Conservation (phyloP, 75 land plant species). For the Picea sitchensis region DNA sequence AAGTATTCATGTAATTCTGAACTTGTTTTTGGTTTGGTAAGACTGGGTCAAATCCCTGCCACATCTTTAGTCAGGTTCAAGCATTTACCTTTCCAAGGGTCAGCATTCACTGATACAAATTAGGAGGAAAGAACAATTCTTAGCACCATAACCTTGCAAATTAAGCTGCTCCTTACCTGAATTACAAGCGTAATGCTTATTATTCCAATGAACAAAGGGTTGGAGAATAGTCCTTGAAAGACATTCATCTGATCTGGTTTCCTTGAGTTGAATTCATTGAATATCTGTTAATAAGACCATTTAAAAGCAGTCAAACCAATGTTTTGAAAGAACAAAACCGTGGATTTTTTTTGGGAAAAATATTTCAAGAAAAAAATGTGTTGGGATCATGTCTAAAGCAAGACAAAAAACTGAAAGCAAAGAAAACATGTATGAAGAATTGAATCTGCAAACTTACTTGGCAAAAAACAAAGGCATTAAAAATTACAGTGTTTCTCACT, state of each 20-base stretch:
- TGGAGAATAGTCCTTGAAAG: slow-evolving; percentile 62
- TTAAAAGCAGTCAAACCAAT: not conserved
- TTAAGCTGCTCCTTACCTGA: slow-evolving; percentile 48
- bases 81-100: too few species aligned
- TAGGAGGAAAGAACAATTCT: not conserved
- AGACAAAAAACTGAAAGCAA: too few species aligned
- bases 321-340: too few species aligned
- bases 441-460: slow-evolving; percentile 47
- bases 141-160: not conserved
- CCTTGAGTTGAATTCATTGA: slow-evolving; percentile 91
- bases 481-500: slow-evolving; percentile 72
- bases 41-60: too few species aligned
- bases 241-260: slow-evolving; percentile 83
- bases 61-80: too few species aligned
- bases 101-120: too few species aligned
- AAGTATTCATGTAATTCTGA: too few species aligned
- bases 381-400: too few species aligned
- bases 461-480: slow-evolving; percentile 89
- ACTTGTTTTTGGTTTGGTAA: too few species aligned
- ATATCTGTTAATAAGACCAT: slow-evolving; percentile 44
- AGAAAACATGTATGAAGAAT: too few species aligned
- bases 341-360: too few species aligned
- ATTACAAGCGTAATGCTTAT: slow-evolving; percentile 49
- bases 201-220: slow-evolving; percentile 68
- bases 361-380: too few species aligned